These are phyloP conservation scores for Bipolaris cookei DNA, from an alignment of 2,329 filamentous ascomycete genomes.

Conservation along the genomic window DNA sequence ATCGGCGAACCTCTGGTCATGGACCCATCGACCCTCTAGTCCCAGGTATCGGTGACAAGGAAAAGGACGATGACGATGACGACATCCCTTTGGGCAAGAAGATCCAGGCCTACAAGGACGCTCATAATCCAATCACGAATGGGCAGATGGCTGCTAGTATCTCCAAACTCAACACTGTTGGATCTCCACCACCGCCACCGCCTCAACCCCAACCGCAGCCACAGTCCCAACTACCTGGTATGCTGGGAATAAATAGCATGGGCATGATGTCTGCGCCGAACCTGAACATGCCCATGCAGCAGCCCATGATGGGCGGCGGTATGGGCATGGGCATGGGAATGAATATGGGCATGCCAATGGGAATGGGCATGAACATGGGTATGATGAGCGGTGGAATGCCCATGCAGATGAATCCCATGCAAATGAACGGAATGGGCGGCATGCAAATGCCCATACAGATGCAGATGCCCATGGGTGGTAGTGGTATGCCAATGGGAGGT, in stretches of 20 bases:
- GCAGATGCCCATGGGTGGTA: slow-evolving; percentile 8
- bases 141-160: slow-evolving; percentile 22
- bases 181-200: not conserved
- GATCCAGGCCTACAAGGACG: slow-evolving; percentile 48
- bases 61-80: slow-evolving; percentile 37
- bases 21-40: slow-evolving; percentile 40
- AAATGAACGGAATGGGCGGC: not conserved
- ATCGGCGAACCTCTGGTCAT: slow-evolving; percentile 42
- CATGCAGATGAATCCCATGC: slow-evolving; percentile 15
- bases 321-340: slow-evolving; percentile 7
- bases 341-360: slow-evolving; percentile 10
- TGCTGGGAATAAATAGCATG: slow-evolving; percentile 19
- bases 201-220: not conserved
- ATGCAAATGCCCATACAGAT: slow-evolving; percentile 7
- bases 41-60: slow-evolving; percentile 29
- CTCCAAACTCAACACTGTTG: not conserved
- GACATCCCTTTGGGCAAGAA: slow-evolving; percentile 41
- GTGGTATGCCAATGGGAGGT: slow-evolving; percentile 6
- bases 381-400: slow-evolving; percentile 7
- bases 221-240: slow-evolving; percentile 11
- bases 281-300: not conserved
- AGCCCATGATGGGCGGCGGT: slow-evolving; percentile 14
- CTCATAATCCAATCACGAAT: slow-evolving; percentile 30
- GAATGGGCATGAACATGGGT: slow-evolving; percentile 5
- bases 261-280: not conserved